Conservation (phyloP, 257 asterid species). For the Oldenlandia corymbosa region DNA sequence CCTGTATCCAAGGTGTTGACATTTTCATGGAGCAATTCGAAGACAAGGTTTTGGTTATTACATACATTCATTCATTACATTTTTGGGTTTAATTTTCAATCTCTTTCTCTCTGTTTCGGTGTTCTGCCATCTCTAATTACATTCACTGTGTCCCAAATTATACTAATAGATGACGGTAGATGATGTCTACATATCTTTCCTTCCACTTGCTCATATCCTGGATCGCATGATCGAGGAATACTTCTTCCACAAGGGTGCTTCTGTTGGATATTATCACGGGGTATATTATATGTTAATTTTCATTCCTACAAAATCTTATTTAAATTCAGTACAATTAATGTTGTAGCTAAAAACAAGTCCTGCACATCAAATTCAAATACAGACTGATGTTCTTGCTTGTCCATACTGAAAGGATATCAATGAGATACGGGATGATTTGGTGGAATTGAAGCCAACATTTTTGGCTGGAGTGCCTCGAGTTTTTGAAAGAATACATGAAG, state of each 20-base stretch:
- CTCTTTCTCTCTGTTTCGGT: no score
- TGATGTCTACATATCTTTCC: slow-evolving; percentile 93
- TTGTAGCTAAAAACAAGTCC: no score
- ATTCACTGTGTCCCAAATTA: no score
- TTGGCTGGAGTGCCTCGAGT: slow-evolving; percentile 96
- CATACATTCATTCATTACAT: not conserved
- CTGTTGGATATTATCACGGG: slow-evolving; percentile 96
- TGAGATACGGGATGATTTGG: slow-evolving; percentile 72
- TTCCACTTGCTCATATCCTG: slow-evolving; percentile 97
- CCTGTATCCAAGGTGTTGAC: slow-evolving; percentile 66
- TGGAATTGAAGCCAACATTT: slow-evolving; percentile 85
- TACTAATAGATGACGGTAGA: slow-evolving; percentile 69
- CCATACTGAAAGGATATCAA: slow-evolving; percentile 54
- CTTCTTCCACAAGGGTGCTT: slow-evolving; percentile 94
- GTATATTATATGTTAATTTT: slow-evolving; percentile 28
- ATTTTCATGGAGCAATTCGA: slow-evolving; percentile 83
- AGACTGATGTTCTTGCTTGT: slow-evolving; percentile 9
- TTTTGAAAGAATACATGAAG: slow-evolving; percentile 80
- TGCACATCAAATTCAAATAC: no score
- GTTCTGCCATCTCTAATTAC: no score
- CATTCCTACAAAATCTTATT: not conserved
- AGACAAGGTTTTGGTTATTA: slow-evolving; percentile 57
- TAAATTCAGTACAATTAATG: no score
- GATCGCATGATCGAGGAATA: slow-evolving; percentile 97
- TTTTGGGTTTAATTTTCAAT: no score